Evolutionary conservation across 1,284 basidiomycete genomes (phyloP), one percentile per base, ranked within the genome.

Genomic region (Phaffia rhodozyma): DNA sequence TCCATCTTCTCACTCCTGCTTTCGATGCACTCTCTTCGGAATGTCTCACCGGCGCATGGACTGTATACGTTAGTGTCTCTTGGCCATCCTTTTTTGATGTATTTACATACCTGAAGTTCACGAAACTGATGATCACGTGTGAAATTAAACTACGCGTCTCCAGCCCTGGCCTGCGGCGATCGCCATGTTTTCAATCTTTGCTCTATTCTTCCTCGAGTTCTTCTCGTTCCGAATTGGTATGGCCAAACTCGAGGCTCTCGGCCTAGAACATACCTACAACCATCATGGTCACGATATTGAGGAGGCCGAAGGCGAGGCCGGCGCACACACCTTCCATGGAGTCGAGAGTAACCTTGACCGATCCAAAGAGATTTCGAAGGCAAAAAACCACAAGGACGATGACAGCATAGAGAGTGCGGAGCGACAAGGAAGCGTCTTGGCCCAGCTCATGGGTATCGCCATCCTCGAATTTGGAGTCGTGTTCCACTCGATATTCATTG

Each of bases 171-270:
- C 89, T 0, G 80, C 91, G 1, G 90, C 85, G 0, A 78, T 94
- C 52, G 85, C 86, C 66, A 82, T 94, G 74, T 73, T 86, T 55
- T 84, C 87, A 69, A 85, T 93, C 52, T 91, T 91, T 73, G 68
- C 71, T 53, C 89, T 94, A 67, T 94, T 94, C 78, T 81, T 91
- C 70, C 76, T 89, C 63, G 91, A 96, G 75, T 75, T 94, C 25
- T 73, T 89, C 47, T 89, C 91, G 3, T 91, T 91, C 76, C 83
- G 90, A 47, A 67, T 74, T 47, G 87, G 87, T 1, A 85, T 80
- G 1, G 77, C 82, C 21, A 85, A 83, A 70, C 79, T 89, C 0
- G 55, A 64, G 29, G 62, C 64, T 2, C 62, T 66, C 43, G 68
- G 68, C 3, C 50, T 67, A 20, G 55, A 65, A 18, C 59, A 50